Evolutionary conservation across 1,284 basidiomycete species (phyloP).

Genomic region (Cryptococcus sp.): DNA sequence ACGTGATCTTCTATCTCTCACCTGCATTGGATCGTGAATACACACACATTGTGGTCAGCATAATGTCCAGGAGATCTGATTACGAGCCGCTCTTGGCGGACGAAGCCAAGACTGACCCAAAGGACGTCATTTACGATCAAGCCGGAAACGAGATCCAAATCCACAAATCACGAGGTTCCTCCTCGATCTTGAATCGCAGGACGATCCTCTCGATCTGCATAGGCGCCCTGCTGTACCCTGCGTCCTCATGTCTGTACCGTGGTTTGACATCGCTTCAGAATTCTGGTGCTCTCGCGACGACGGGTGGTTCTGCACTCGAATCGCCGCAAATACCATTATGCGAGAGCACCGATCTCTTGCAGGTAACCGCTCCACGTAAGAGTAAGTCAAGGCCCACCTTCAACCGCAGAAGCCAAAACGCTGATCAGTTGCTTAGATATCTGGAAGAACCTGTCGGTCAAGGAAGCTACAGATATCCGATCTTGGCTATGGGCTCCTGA

Average conservation of each 20-base stretch:
- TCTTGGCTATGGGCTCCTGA: conserved; percentile 57
- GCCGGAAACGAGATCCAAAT: not conserved
- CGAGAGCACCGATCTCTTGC: conserved; percentile 1
- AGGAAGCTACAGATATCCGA: conserved; percentile 56
- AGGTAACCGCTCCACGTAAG: conserved; percentile 1
- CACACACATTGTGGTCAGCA: no score
- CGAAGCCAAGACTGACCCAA: not conserved
- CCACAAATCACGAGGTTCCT: not conserved
- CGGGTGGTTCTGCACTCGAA: not conserved
- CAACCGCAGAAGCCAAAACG: not conserved
- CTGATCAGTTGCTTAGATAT: conserved; percentile 23
- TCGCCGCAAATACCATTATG: not conserved
- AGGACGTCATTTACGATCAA: not conserved
- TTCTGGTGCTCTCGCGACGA: not conserved
- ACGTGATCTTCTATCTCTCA: no score
- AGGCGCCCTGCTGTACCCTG: conserved; percentile 2
- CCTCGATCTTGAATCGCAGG: not conserved
- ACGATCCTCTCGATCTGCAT: conserved; percentile 3
- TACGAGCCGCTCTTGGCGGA: not conserved
- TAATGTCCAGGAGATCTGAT: not conserved
- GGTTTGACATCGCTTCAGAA: no score
- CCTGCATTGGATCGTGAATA: no score
- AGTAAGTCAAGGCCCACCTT: conserved; percentile 1
- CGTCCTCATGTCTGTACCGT: not conserved
- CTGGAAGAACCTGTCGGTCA: conserved; percentile 41